These are phyloP conservation scores for Hygrophila difformis DNA, from an alignment of 257 asterid species.

Conservation along the genomic window DNA sequence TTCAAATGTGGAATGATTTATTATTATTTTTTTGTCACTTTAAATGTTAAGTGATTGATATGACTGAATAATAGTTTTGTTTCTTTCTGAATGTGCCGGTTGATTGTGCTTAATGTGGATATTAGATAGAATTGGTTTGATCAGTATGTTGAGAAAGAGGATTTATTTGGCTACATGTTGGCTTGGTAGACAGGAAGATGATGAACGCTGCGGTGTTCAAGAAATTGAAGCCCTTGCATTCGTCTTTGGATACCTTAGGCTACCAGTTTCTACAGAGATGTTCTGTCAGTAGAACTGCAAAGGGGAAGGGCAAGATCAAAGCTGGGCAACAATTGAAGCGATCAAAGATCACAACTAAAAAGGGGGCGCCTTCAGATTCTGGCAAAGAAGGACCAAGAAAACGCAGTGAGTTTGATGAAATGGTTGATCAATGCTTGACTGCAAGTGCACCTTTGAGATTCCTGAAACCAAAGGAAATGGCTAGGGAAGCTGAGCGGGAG, in stretches of 20 bases:
- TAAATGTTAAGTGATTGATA: too few species aligned
- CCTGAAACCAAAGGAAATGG: slow-evolving; percentile 70
- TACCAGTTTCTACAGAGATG: slow-evolving; percentile 63
- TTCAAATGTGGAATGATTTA: too few species aligned
- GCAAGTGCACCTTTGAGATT: slow-evolving; percentile 56
- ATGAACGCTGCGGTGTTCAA: slow-evolving; percentile 28
- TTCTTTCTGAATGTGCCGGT: too few species aligned
- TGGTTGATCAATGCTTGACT: slow-evolving; percentile 58
- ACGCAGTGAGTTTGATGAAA: slow-evolving; percentile 42
- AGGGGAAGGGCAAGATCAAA: slow-evolving; percentile 76
- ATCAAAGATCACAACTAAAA: slow-evolving; percentile 50
- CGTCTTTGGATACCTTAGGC: slow-evolving; percentile 38
- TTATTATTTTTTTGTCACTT: too few species aligned
- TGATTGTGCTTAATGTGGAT: too few species aligned
- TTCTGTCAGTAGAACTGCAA: slow-evolving; percentile 82
- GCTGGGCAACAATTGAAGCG: slow-evolving; percentile 50
- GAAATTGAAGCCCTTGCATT: slow-evolving; percentile 35
- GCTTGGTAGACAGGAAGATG: slow-evolving; percentile 17
- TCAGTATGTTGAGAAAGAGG: too few species aligned
- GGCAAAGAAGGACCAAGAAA: slow-evolving; percentile 48
- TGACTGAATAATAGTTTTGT: too few species aligned
- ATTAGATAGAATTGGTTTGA: too few species aligned
- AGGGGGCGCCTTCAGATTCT: slow-evolving; percentile 32
- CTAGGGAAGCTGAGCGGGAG: slow-evolving; percentile 64
- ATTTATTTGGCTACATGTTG: background rate